These are phyloP conservation scores for Porphyra umbilicalis DNA, from an alignment of 31 red algal species.

Conservation along the genomic window DNA sequence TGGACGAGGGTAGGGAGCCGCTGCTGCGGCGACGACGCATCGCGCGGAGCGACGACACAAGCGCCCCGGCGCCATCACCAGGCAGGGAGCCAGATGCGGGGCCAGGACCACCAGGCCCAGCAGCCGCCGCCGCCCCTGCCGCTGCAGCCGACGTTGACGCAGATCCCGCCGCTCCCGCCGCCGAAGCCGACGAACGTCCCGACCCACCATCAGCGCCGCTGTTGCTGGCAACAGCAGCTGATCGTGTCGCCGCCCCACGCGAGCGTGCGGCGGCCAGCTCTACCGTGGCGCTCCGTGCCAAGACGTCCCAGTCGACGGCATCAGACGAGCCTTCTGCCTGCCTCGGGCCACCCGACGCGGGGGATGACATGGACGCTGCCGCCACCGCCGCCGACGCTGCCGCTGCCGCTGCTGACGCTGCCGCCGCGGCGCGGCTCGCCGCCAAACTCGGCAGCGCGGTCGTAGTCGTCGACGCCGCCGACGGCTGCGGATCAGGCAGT, in stretches of 20 bases:
- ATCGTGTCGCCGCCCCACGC: neutral
- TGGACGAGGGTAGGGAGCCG: neutral
- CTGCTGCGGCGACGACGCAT: neutral
- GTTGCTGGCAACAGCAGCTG: neutral
- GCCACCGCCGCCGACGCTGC: neutral
- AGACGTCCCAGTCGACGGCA: neutral
- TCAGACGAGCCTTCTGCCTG: neutral
- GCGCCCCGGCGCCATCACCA: neutral
- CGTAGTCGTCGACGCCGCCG: neutral
- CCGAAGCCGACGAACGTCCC: too few relatives aligned
- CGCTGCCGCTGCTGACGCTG: neutral
- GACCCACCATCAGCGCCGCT: neutral
- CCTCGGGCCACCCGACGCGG: neutral
- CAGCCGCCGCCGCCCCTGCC: neutral
- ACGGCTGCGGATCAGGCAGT: constrained; percentile 20
- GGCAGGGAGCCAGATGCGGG: neutral
- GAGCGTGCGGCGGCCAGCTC: neutral
- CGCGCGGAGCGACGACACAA: neutral
- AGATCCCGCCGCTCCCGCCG: neutral
- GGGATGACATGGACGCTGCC: neutral
- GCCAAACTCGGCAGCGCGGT: too few relatives aligned
- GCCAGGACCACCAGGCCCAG: neutral
- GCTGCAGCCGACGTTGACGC: neutral
- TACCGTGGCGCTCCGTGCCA: neutral
- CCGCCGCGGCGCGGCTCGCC: neutral